Evolutionary conservation across 345 rosid genomes (phyloP).

Genomic region (Iberis pinnata): DNA sequence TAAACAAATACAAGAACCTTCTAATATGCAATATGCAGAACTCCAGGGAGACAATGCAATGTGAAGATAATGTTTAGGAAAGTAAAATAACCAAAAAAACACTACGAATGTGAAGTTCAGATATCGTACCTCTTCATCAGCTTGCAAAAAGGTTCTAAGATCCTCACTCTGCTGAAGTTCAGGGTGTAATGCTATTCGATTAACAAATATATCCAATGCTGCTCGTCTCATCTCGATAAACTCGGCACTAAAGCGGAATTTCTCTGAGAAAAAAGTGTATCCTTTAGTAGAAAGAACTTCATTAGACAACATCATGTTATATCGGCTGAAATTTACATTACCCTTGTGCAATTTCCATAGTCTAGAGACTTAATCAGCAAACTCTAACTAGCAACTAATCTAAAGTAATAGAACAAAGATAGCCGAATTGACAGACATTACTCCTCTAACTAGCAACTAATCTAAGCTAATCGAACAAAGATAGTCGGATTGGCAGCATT

Average conservation of each 20-base stretch:
- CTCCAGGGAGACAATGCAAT: not conserved
- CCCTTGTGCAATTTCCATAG: too few relatives aligned
- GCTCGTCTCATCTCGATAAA: constrained; percentile 96
- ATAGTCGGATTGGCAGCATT: too few relatives aligned
- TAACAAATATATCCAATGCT: constrained; percentile 78
- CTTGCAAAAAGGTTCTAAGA: constrained; percentile 91
- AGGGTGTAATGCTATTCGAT: constrained; percentile 76
- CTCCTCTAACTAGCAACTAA: too few relatives aligned
- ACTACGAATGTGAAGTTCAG: constrained; percentile 1
- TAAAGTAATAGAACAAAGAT: too few relatives aligned
- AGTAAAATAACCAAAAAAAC: not conserved
- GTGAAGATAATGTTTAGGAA: too few relatives aligned
- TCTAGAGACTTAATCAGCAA: too few relatives aligned
- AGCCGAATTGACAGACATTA: too few relatives aligned
- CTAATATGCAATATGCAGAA: constrained; percentile 1
- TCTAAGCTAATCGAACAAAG: too few relatives aligned
- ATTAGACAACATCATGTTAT: too few relatives aligned
- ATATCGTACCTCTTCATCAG: constrained; percentile 82
- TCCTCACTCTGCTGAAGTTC: constrained; percentile 93
- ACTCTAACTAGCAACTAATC: too few relatives aligned
- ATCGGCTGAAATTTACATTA: too few relatives aligned
- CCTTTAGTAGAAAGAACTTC: too few relatives aligned
- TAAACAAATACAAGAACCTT: constrained; percentile 10
- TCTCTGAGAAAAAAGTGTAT: constrained; percentile 64
- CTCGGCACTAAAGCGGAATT: constrained; percentile 93